These are phyloP conservation scores for Ceriops decandra DNA, from an alignment of 345 rosid species.

Conservation along the genomic window DNA sequence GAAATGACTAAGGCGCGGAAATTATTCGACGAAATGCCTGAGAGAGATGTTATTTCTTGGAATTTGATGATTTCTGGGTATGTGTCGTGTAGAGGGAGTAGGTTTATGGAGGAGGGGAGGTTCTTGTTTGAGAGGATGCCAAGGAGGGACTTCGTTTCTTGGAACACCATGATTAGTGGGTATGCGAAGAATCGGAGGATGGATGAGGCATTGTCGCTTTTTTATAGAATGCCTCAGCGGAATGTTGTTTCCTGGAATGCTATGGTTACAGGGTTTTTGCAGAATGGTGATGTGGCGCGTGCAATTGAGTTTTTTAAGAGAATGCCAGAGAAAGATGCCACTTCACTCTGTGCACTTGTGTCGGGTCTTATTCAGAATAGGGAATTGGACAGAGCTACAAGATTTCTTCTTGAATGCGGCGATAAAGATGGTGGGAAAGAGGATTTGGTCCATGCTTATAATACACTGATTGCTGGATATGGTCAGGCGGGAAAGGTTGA, in stretches of 20 bases:
- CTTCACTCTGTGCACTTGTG: conserved; percentile 53
- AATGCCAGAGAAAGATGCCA: conserved; percentile 51
- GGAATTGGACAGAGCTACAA: conserved; percentile 53
- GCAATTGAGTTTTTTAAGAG: conserved; percentile 45
- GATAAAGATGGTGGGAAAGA: conserved; percentile 22
- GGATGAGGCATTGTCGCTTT: conserved; percentile 47
- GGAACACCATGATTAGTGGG: conserved; percentile 81
- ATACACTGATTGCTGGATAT: conserved; percentile 75
- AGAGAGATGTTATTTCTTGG: conserved; percentile 56
- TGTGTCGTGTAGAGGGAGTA: conserved; percentile 40
- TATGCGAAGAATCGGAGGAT: conserved; percentile 56
- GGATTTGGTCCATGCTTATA: conserved; percentile 54
- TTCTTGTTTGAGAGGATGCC: conserved; percentile 62
- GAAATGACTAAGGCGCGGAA: conserved; percentile 45
- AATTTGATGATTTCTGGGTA: conserved; percentile 66
- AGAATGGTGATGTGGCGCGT: conserved; percentile 40
- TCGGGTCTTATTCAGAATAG: conserved; percentile 59
- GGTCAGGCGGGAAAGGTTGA: conserved; percentile 52
- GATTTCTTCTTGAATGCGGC: conserved; percentile 34
- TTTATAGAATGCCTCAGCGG: conserved; percentile 47
- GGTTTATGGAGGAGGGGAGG: conserved; percentile 48
- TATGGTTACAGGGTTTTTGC: conserved; percentile 58
- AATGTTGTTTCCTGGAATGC: conserved; percentile 57
- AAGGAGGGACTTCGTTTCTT: conserved; percentile 48
- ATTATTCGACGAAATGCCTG: conserved; percentile 63